Conservation (phyloP, 2,329 filamentous ascomycete species). For the Nemania abortiva region DNA sequence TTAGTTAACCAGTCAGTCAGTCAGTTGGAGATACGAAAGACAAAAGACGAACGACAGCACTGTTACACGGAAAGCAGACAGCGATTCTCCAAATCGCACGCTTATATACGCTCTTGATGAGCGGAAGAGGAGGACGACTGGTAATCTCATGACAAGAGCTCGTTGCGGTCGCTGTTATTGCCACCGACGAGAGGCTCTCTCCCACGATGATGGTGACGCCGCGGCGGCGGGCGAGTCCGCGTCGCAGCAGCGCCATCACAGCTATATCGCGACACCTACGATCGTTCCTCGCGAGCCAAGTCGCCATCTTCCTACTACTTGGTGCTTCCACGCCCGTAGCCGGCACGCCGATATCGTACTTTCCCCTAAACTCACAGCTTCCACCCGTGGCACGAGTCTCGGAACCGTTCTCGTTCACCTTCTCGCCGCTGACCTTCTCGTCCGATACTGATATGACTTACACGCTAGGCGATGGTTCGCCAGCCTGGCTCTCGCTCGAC, state of each 20-base stretch:
- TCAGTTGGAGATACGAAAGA: too few relatives aligned
- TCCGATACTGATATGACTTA: slow-evolving; percentile 73
- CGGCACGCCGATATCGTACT: slow-evolving; percentile 62
- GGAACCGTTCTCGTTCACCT: slow-evolving; percentile 75
- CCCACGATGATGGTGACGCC: slow-evolving; percentile 28
- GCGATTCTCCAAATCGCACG: background rate
- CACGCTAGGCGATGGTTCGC: slow-evolving; percentile 69
- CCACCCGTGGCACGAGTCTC: slow-evolving; percentile 80
- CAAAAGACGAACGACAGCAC: slow-evolving; percentile 10
- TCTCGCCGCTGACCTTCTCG: slow-evolving; percentile 80
- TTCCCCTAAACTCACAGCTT: slow-evolving; percentile 87
- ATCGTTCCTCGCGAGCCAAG: slow-evolving; percentile 1
- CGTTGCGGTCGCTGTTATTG: background rate
- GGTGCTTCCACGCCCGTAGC: slow-evolving; percentile 49
- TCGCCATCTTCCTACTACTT: slow-evolving; percentile 32
- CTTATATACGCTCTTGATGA: background rate
- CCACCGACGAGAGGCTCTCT: slow-evolving; percentile 6
- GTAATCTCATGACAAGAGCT: slow-evolving; percentile 20
- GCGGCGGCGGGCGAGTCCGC: slow-evolving; percentile 29
- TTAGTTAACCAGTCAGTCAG: background rate
- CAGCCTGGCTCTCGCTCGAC: slow-evolving; percentile 81
- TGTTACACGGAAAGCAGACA: background rate
- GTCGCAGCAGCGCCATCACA: slow-evolving; percentile 16
- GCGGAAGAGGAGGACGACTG: background rate
- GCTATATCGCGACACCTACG: background rate